Base-by-base conservation (phyloP, 192 early-diverging fungal species). In the Phlyctochytrium bullatum region DNA sequence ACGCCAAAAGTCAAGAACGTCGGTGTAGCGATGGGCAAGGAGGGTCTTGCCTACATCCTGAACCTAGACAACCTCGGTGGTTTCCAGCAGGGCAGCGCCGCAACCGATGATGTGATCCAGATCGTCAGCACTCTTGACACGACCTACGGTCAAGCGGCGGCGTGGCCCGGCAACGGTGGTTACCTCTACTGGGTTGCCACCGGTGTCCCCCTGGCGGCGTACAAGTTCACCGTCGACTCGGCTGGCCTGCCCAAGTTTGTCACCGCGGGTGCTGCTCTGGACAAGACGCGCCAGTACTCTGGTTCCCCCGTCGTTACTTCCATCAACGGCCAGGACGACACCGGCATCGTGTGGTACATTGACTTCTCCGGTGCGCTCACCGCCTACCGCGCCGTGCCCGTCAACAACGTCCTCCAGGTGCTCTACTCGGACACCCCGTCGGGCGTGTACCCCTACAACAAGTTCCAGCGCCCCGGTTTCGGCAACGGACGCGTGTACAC, bases 31-130 rank as follows among this genome's bases (percentile, higher is more conserved):
- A 56, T 69, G 0, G 68, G 61, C 30, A 64, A 62, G 35, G 2
- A 59, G 3, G 68, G 68, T 17, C 12, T 36, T 4, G 34, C 51
- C 14, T 34, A 63, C 29, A 51, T 69, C 14, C 6, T 54, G 1
- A 29, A 62, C 16, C 25, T 24, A 3, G 52, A 69, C 56, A 34
- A 63, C 24, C 34, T 69, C 10, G 68, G 68, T 34, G 68, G 68
- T 0, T 69, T 63, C 52, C 28, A 62, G 27, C 3, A 14, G n/a
- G 61, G 47, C 23, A 6, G 36, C 3, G 24, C 47, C 4, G 12
- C 6, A n/a, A 32, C 6, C 17, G 29, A 35, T 32, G 17, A 34
- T 3, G 60, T 34, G 28, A 10, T 61, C 17, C 20, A 36, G 4
- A 36, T 10, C 3, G 61, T 63, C 24, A 14, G 3, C 2, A 6